Conservation (phyloP, 2,329 filamentous ascomycete genomes). For the Sphaerulina populicola region DNA sequence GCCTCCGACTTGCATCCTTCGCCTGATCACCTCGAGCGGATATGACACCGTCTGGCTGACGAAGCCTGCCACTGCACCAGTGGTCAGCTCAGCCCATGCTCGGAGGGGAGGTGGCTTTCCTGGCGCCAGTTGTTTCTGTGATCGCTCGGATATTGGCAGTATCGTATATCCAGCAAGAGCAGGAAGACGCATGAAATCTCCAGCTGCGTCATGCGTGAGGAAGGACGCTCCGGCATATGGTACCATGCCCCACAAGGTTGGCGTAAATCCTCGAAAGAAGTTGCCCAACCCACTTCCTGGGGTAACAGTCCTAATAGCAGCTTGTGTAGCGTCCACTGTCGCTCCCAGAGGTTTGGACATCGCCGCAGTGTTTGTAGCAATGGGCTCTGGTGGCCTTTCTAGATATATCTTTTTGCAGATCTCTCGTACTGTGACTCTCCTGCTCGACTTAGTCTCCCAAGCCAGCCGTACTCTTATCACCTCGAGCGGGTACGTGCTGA, state of each 20-base stretch:
- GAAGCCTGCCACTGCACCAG: constrained; percentile 78
- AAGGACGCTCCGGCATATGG: constrained; percentile 95
- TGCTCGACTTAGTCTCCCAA: constrained; percentile 77
- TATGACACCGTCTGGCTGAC: constrained; percentile 90
- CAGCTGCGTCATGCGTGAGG: constrained; percentile 83
- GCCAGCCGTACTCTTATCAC: constrained; percentile 85
- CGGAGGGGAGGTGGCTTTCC: constrained; percentile 62
- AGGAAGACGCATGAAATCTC: constrained; percentile 70
- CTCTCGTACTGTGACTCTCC: constrained; percentile 59
- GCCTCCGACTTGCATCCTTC: constrained; percentile 92
- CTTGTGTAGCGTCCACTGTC: constrained; percentile 37
- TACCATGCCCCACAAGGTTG: constrained; percentile 87
- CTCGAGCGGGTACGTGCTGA: constrained; percentile 92
- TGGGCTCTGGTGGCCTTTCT: constrained; percentile 49
- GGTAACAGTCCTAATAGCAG: constrained; percentile 44
- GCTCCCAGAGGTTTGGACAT: constrained; percentile 32
- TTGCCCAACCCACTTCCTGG: constrained; percentile 68
- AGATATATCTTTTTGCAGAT: constrained; percentile 83
- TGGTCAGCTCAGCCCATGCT: constrained; percentile 76
- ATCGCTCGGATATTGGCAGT: constrained; percentile 49
- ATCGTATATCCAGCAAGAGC: constrained; percentile 64
- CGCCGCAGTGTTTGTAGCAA: constrained; percentile 6
- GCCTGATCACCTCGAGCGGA: constrained; percentile 81
- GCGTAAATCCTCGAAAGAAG: constrained; percentile 90
- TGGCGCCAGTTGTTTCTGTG: constrained; percentile 33